These are phyloP conservation scores for Bolboschoenoplectus hybrid DNA, from an alignment of 202 grass and related monocot genomes.

Conservation along the genomic window DNA sequence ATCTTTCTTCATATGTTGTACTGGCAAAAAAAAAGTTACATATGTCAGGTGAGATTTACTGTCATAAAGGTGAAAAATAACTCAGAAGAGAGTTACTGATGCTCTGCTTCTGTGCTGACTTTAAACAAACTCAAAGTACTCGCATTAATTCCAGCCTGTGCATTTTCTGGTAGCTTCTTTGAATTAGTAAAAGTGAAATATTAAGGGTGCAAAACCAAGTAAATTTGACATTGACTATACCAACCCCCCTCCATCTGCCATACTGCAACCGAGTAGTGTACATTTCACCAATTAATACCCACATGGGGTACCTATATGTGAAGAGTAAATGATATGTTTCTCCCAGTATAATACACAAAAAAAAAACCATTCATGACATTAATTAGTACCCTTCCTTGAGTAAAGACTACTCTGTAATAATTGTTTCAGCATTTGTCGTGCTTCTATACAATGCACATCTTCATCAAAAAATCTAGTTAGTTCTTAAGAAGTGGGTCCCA, in stretches of 20 bases:
- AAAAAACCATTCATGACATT: slow-evolving; percentile 4
- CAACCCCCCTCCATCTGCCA: slow-evolving; percentile 16
- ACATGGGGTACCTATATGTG: slow-evolving; percentile 14
- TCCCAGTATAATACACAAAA: slow-evolving; percentile 4
- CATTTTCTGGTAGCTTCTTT: background rate
- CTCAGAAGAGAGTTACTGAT: background rate
- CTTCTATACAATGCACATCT: background rate
- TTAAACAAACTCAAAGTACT: background rate
- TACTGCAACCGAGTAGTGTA: background rate
- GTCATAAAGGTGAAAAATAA: background rate
- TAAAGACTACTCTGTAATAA: background rate
- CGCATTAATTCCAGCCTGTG: background rate
- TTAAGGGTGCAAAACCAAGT: background rate
- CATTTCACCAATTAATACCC: slow-evolving; percentile 23
- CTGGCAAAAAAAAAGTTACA: background rate
- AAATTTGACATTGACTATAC: slow-evolving; percentile 3
- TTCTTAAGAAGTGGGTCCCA: background rate
- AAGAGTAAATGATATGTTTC: slow-evolving; percentile 20
- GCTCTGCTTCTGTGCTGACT: background rate
- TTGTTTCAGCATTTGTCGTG: background rate
- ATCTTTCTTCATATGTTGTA: background rate
- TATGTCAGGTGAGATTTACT: background rate
- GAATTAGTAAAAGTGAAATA: background rate
- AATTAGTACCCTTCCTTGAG: background rate
- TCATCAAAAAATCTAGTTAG: background rate